A percentile compares a stretch with the other conserved stretches of the same genome.
phyloP scores from a whole-genome alignment of 192 early-diverging fungal genomes.

The Fimicolochytrium jonesii region DNA sequence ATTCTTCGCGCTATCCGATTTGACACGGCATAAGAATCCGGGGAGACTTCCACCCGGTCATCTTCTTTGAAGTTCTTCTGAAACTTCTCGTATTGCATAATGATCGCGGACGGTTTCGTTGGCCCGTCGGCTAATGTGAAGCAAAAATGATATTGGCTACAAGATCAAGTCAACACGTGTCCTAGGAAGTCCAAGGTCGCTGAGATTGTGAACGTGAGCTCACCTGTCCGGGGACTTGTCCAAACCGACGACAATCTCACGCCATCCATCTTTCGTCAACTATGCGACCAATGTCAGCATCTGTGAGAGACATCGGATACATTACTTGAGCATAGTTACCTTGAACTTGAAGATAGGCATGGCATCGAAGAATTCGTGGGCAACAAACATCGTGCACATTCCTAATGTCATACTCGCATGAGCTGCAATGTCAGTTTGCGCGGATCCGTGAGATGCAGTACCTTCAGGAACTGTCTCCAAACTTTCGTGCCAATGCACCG shows the following conservation, averaged over 20 bases:
- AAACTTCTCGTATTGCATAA: conserved; percentile 3
- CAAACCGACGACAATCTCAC: conserved; percentile 82
- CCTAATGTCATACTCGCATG: neutral
- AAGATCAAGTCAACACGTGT: neutral
- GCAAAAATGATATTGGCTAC: conserved; percentile 71
- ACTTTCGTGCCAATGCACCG: conserved; percentile 10
- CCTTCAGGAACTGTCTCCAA: conserved; percentile 13
- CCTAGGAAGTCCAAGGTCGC: neutral
- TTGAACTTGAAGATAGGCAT: conserved; percentile 85
- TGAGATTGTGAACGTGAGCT: neutral
- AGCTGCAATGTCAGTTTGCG: neutral
- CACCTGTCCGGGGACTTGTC: conserved; percentile 61
- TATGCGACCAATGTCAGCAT: conserved; percentile 13
- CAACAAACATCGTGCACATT: conserved; percentile 62
- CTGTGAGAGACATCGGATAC: conserved; percentile 13
- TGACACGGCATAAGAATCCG: conserved; percentile 67
- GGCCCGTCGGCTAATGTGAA: conserved; percentile 61
- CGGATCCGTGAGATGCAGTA: too few relatives aligned
- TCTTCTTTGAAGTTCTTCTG: conserved; percentile 59
- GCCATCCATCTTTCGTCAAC: conserved; percentile 75
- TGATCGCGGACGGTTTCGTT: conserved; percentile 36
- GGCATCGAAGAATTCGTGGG: conserved; percentile 98
- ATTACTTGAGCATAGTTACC: conserved; percentile 25
- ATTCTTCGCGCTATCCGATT: conserved; percentile 69
- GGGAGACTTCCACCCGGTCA: conserved; percentile 77